Base-by-base conservation (phyloP, 257 asterid genomes). In the Verbena officinalis region DNA sequence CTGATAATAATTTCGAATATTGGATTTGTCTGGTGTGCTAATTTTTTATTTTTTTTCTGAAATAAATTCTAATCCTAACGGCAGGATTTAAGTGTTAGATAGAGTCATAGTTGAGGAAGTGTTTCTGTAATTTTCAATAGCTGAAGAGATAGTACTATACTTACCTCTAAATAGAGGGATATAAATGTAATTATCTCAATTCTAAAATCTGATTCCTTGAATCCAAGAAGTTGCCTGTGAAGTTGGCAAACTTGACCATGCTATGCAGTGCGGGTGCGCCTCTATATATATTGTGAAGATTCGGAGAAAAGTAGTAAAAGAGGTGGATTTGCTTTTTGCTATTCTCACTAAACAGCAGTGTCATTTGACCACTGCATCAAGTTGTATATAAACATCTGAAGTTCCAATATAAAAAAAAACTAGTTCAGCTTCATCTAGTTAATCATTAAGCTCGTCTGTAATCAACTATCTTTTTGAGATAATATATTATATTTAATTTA, bases 291-390 rank as follows among this genome's bases (percentile, higher is more conserved):
- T 53, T 31, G 58, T 44, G 48, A 39, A 45, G 66, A 10, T 9
- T 7, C 3, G 11, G 11, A 9, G 7, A 36, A 36, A 36, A 36
- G 40, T 7, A 36, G 40, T 7, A 36, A 34, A 2, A 49, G 68
- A 23, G 53, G 27, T 39, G 62, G 53, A 38, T 49, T 59, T 49
- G 46, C 57, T 7, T 27, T n/a, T 46, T 12, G 58, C 53, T 10
- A 40, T 58, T 40, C 52, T 54, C 23, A 9, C 24, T 9, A 38
- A n/a, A 64, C 55, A 57, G 67, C 68, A 44, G 15, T 14, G 8
- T 11, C 58, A 49, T 39, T 72, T 65, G 68, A 43, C 64, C 50
- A 62, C n/a, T n/a, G 17, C 31, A 22, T 39, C 62, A 19, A 49
- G 27, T 59, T 42, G 72, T 67, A 64, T 20, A 13, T 5, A 67